These are phyloP conservation scores for Coniochaeta sp. DNA, from an alignment of 2,329 filamentous ascomycete genomes.

Conservation along the genomic window DNA sequence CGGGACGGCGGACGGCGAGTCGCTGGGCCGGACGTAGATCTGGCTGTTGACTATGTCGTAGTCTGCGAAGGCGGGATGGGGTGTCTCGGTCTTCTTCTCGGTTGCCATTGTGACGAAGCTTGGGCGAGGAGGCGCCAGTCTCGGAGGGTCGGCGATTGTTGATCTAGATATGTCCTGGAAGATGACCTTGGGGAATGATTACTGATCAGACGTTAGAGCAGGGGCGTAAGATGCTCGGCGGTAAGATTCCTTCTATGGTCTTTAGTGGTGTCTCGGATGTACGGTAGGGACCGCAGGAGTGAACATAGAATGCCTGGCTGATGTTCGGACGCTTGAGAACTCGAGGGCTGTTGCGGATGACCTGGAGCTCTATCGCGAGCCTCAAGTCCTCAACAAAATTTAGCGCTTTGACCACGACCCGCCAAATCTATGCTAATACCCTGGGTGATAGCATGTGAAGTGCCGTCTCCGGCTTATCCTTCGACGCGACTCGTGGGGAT, in stretches of 20 bases:
- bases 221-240: neutral
- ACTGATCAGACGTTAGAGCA: neutral
- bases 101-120: neutral
- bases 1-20: slow-evolving; percentile 10
- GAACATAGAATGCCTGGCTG: neutral
- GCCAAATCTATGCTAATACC: neutral
- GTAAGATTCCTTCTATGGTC: neutral
- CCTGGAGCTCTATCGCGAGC: neutral
- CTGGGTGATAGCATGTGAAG: neutral
- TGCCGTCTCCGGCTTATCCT: neutral
- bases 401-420: neutral
- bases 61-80: slow-evolving; percentile 25
- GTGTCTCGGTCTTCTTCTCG: neutral
- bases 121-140: neutral
- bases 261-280: neutral
- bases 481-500: neutral
- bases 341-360: too few relatives aligned
- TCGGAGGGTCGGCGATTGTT: neutral
- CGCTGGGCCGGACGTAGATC: slow-evolving; percentile 34
- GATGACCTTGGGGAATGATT: too few relatives aligned
- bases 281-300: neutral
- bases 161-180: neutral
- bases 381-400: neutral
- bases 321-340: too few relatives aligned
- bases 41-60: slow-evolving; percentile 40